These are phyloP conservation scores for Zoysia pacifica DNA, from an alignment of 176 grass and related monocot genomes.

Conservation along the genomic window DNA sequence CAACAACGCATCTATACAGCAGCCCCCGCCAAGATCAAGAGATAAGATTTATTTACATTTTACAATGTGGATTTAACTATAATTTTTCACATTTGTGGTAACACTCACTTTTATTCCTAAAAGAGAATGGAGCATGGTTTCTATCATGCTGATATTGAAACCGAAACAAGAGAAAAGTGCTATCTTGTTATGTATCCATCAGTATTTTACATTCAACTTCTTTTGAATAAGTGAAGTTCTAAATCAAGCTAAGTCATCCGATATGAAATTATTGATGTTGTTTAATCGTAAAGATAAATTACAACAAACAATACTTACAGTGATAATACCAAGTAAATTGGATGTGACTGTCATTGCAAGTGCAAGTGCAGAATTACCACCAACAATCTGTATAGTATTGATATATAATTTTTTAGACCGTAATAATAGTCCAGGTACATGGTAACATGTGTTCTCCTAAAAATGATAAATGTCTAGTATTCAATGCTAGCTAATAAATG, in stretches of 20 bases:
- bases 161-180: slow-evolving; percentile 5
- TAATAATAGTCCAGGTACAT: slow-evolving; percentile 11
- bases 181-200: not conserved
- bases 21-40: not conserved
- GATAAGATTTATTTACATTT: slow-evolving; percentile 13
- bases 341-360: slow-evolving; percentile 87
- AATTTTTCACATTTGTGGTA: slow-evolving; percentile 1
- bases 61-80: not conserved
- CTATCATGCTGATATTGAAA: slow-evolving; percentile 15
- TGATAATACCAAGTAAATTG: slow-evolving; percentile 90
- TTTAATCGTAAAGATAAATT: not conserved
- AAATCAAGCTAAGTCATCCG: slow-evolving; percentile 11
- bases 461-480: slow-evolving; percentile 15
- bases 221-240: not conserved
- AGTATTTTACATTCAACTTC: not conserved
- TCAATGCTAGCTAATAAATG: not conserved
- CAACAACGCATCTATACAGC: not conserved
- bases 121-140: slow-evolving; percentile 14
- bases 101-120: slow-evolving; percentile 10
- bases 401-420: slow-evolving; percentile 22
- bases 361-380: slow-evolving; percentile 82
- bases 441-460: not conserved
- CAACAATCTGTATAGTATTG: slow-evolving; percentile 61
- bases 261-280: not conserved
- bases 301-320: slow-evolving; percentile 55